These are phyloP conservation scores for Solanum acaule DNA, from an alignment of 257 asterid genomes.

Conservation along the genomic window DNA sequence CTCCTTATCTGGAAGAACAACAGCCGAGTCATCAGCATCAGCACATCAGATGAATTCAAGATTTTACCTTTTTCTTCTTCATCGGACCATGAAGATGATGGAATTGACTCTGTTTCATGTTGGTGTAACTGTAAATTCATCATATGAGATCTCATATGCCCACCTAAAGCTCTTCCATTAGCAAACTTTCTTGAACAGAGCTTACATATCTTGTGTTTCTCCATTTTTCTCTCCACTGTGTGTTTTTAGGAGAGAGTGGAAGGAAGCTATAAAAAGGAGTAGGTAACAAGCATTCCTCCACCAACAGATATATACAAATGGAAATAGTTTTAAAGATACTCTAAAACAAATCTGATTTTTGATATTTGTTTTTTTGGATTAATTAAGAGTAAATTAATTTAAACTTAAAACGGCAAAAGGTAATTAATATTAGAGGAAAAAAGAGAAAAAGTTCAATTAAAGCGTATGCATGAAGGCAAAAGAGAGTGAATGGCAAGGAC, in stretches of 20 bases:
- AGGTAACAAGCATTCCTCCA: slow-evolving; percentile 11
- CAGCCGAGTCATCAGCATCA: slow-evolving; percentile 10
- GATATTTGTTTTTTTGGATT: background rate
- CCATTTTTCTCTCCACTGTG: slow-evolving; percentile 24
- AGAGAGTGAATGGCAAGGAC: slow-evolving; percentile 1
- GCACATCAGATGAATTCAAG: background rate
- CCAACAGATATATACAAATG: background rate
- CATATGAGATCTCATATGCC: slow-evolving; percentile 93
- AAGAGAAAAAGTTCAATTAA: background rate
- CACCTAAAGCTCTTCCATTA: slow-evolving; percentile 86
- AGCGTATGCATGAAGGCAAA: slow-evolving; percentile 1
- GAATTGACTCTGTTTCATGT: slow-evolving; percentile 18
- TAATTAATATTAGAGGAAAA: background rate
- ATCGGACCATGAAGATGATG: slow-evolving; percentile 4
- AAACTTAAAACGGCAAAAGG: slow-evolving; percentile 2
- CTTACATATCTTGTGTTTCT: slow-evolving; percentile 57
- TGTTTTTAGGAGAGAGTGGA: slow-evolving; percentile 3
- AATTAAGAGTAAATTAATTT: background rate
- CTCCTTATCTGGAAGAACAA: slow-evolving; percentile 38
- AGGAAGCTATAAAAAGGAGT: slow-evolving; percentile 3
- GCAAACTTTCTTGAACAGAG: slow-evolving; percentile 52
- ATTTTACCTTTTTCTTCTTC: slow-evolving; percentile 3
- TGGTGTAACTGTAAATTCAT: slow-evolving; percentile 18
- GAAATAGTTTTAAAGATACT: background rate
- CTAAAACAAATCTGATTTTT: background rate